Evolutionary conservation across 148 eudicot species (phyloP).

Genomic region (Selenicereus undatus): DNA sequence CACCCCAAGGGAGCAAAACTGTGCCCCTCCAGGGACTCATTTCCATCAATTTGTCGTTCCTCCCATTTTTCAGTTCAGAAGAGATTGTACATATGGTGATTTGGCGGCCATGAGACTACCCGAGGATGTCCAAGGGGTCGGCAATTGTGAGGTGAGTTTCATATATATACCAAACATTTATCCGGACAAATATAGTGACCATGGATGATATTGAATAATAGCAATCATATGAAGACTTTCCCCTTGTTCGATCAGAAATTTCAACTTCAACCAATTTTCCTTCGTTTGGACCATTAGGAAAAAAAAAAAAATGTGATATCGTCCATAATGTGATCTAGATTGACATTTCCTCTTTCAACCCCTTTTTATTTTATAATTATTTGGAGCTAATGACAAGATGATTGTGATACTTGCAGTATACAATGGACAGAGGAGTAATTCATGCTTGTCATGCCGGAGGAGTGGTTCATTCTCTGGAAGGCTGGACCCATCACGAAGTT

Average conservation of each 20-base stretch:
- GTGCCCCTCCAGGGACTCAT: slow-evolving; percentile 69
- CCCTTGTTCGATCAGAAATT: too few species aligned
- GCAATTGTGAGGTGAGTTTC: slow-evolving; percentile 51
- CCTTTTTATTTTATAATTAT: too few species aligned
- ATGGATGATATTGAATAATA: too few species aligned
- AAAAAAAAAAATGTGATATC: too few species aligned
- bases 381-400: neutral
- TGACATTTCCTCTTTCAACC: too few species aligned
- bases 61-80: slow-evolving; percentile 50
- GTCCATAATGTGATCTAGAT: too few species aligned
- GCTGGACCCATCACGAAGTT: slow-evolving; percentile 81
- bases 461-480: slow-evolving; percentile 59
- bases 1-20: slow-evolving; percentile 65
- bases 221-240: too few species aligned
- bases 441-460: slow-evolving; percentile 93
- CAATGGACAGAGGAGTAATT: slow-evolving; percentile 76
- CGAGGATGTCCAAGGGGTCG: slow-evolving; percentile 56
- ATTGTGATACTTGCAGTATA: slow-evolving; percentile 42
- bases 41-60: slow-evolving; percentile 87
- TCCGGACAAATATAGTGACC: too few species aligned
- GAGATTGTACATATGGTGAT: slow-evolving; percentile 73
- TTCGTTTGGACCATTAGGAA: too few species aligned
- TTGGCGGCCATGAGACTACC: slow-evolving; percentile 79
- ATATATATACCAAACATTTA: neutral
- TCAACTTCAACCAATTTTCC: too few species aligned